phyloP scores from a whole-genome alignment of 2,329 filamentous ascomycete species.

The Hypomyces perniciosus region DNA sequence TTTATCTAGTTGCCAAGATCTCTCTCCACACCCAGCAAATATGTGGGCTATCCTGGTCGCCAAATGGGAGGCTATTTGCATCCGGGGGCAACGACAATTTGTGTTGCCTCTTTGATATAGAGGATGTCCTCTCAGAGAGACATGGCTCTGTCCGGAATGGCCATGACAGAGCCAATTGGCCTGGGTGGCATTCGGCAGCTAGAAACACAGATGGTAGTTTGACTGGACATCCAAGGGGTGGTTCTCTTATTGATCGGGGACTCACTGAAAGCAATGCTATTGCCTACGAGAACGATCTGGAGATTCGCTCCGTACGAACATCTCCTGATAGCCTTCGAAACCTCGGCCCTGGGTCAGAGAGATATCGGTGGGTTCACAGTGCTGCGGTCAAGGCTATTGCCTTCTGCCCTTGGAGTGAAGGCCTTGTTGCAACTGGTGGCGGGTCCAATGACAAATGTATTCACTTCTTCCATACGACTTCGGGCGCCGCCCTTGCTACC shows the following conservation, averaged over 20 bases:
- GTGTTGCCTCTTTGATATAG: slow-evolving; percentile 73
- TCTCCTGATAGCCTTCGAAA: slow-evolving; percentile 36
- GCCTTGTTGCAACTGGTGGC: slow-evolving; percentile 82
- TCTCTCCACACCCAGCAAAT: slow-evolving; percentile 81
- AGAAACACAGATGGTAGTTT: neutral
- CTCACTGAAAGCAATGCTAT: slow-evolving; percentile 1
- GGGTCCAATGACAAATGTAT: slow-evolving; percentile 94
- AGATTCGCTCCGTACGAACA: slow-evolving; percentile 24
- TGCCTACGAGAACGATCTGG: slow-evolving; percentile 15
- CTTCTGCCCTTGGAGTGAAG: slow-evolving; percentile 90
- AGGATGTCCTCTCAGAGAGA: slow-evolving; percentile 42
- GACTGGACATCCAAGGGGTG: neutral
- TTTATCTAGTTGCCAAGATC: slow-evolving; percentile 72
- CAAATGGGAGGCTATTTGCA: slow-evolving; percentile 68
- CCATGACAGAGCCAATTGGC: neutral
- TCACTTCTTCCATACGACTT: slow-evolving; percentile 86
- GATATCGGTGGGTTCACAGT: slow-evolving; percentile 69
- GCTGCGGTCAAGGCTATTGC: slow-evolving; percentile 95
- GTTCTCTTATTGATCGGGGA: neutral
- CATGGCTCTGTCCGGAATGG: slow-evolving; percentile 1
- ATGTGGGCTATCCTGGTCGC: slow-evolving; percentile 86
- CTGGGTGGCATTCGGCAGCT: slow-evolving; percentile 1
- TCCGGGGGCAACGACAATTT: slow-evolving; percentile 90
- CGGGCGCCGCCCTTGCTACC: slow-evolving; percentile 77
- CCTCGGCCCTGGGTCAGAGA: slow-evolving; percentile 52